Evolutionary conservation across 306 rosid genomes (phyloP).

Genomic region (barrel medic (Medicago truncatula)): DNA sequence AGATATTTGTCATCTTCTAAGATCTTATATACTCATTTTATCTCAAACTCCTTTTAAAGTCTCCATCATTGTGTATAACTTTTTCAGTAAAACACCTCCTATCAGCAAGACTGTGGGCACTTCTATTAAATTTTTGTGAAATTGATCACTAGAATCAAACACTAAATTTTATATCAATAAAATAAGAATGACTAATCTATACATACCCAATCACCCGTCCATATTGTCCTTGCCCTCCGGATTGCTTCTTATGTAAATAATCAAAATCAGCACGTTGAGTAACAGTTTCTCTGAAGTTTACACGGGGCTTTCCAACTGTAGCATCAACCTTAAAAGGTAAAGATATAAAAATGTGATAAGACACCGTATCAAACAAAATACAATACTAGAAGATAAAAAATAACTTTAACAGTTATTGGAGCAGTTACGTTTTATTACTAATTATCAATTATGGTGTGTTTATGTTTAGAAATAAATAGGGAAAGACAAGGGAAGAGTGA

Average conservation of each 20-base stretch:
- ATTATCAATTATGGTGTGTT: not conserved
- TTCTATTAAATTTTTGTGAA: not conserved
- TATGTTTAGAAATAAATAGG: not conserved
- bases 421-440: not conserved
- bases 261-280: slow-evolving; percentile 92
- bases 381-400: not conserved
- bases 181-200: not conserved
- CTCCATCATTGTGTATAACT: not conserved
- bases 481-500: not conserved
- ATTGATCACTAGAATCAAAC: not conserved
- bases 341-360: slow-evolving; percentile 7
- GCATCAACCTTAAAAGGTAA: slow-evolving; percentile 79
- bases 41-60: not conserved
- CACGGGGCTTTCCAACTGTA: slow-evolving; percentile 96
- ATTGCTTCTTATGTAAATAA: slow-evolving; percentile 94
- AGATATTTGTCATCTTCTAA: not conserved
- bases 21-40: not conserved
- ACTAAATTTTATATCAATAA: slow-evolving; percentile 1
- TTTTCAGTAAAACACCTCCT: not conserved
- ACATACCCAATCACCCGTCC: slow-evolving; percentile 98
- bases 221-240: slow-evolving; percentile 99
- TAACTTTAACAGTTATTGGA: not conserved
- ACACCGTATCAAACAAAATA: not conserved
- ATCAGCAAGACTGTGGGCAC: not conserved
- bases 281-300: slow-evolving; percentile 98